Base-by-base conservation (phyloP, 768 basidiomycete genomes). In the Ephemerocybe angulata region DNA sequence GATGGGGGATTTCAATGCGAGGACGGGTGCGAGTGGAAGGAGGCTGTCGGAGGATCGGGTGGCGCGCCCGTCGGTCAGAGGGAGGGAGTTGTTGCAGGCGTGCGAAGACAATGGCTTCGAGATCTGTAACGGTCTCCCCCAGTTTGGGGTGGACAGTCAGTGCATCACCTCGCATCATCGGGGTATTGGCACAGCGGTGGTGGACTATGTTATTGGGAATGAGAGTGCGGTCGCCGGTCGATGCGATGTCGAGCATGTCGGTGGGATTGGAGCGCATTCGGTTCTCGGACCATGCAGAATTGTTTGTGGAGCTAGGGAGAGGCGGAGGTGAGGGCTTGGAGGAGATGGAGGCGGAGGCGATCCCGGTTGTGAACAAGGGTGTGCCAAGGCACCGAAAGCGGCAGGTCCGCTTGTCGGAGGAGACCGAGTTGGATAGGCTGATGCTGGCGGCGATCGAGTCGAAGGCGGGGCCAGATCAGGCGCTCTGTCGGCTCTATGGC, bases 171-270 rank as follows among this genome's bases (percentile, higher is more conserved):
- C 47, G 6, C 47, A 49, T 15, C 47, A 29, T 4, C 6, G 17
- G n/a, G 17, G 4, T n/a, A n/a, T n/a, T 10, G 47, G 47, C 2
- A 13, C 27, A 4, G 47, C 47, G 5, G 47, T 49, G 25, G 47
- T 49, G 28, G 47, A 49, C 28, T 49, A 49, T 49, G 47, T 29
- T n/a, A n/a, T 49, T 3, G 47, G 47, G 47, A 49, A 49, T 17
- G 3, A 24, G 13, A 33, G 25, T 28, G 3, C 47, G 27, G 17
- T 6, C 27, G 3, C 3, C 2, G 13, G n/a, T 28, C 6, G 17
- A 13, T 13, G 12, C n/a, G n/a, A n/a, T n/a, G n/a, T n/a, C n/a
- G n/a, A n/a, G n/a, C n/a, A n/a, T n/a, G n/a, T n/a, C n/a, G n/a
- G n/a, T n/a, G n/a, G n/a, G n/a, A n/a, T n/a, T n/a, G n/a, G n/a